These are phyloP conservation scores for Casaregolazyma suthepensis DNA, from an alignment of 1,139 yeast species.

Conservation along the genomic window DNA sequence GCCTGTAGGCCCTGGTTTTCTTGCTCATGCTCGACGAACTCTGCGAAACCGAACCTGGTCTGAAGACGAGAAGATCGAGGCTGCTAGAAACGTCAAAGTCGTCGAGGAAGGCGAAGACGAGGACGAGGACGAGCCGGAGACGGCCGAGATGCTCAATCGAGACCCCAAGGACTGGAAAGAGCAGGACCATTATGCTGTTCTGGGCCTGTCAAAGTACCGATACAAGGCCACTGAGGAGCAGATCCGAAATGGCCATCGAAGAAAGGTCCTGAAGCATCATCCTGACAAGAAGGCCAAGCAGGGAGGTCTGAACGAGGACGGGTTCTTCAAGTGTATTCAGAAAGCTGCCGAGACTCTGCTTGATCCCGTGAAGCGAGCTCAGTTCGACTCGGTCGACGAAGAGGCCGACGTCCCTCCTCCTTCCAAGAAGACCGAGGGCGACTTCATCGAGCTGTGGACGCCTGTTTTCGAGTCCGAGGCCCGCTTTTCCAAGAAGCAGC, in stretches of 20 bases:
- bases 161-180: conserved; percentile 99
- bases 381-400: conserved; percentile 92
- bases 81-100: conserved; percentile 74
- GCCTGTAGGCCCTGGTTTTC: conserved; percentile 93
- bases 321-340: conserved; percentile 97
- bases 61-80: conserved; percentile 90
- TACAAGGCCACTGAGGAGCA: conserved; percentile 89
- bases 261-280: conserved; percentile 93
- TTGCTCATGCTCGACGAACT: conserved; percentile 96
- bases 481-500: conserved; percentile 85
- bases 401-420: conserved; percentile 84
- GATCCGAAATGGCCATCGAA: conserved; percentile 94
- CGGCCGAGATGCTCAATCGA: conserved; percentile 63
- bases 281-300: conserved; percentile 95
- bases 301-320: conserved; percentile 87
- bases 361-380: conserved; percentile 81
- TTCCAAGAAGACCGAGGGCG: conserved; percentile 46
- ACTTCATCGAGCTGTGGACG: conserved; percentile 87
- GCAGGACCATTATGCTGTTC: conserved; percentile 92
- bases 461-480: conserved; percentile 88
- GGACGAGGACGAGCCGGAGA: conserved; percentile 72
- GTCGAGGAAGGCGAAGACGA: conserved; percentile 70
- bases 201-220: conserved; percentile 89
- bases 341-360: conserved; percentile 89
- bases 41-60: conserved; percentile 98